A percentile compares a stretch with the other conserved stretches of the same genome.
Conservation (phyloP, 345 rosid genomes). For the Lenwebbia sp. region DNA sequence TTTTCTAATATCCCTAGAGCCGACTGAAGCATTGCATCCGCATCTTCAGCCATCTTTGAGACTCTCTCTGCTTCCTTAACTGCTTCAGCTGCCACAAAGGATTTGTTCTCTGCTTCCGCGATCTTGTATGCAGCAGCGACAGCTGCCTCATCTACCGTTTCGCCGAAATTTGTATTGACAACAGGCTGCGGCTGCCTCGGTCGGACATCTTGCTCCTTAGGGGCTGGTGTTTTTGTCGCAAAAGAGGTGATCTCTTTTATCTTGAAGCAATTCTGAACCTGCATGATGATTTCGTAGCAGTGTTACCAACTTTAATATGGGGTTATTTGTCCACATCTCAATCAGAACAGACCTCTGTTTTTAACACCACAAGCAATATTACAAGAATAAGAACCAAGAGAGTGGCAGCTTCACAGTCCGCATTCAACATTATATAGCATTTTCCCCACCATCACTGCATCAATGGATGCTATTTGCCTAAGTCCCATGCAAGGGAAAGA, state of each 20-base stretch:
- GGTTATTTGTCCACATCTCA: not conserved
- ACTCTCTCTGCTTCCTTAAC: constrained; percentile 67
- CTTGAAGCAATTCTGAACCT: constrained; percentile 47
- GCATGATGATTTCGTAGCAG: constrained; percentile 3
- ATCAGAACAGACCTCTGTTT: not conserved
- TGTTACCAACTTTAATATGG: not conserved
- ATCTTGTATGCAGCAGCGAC: constrained; percentile 49
- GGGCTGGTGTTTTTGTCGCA: constrained; percentile 15
- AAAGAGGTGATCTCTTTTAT: constrained; percentile 14
- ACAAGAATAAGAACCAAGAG: not conserved
- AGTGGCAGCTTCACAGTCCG: not conserved
- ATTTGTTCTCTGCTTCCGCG: constrained; percentile 78
- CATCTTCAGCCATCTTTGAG: constrained; percentile 47
- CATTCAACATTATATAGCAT: not conserved
- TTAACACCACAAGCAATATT: not conserved
- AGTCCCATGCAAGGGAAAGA: not conserved
- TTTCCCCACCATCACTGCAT: not conserved
- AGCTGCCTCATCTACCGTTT: constrained; percentile 52
- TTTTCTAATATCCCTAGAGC: constrained; percentile 41
- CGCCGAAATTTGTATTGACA: constrained; percentile 6
- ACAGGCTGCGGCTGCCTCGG: constrained; percentile 15
- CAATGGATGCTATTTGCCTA: not conserved
- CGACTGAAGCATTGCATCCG: constrained; percentile 29
- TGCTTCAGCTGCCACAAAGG: constrained; percentile 56
- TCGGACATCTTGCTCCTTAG: constrained; percentile 20